Conservation (phyloP, 345 rosid species). For the Litchi chinensis region DNA sequence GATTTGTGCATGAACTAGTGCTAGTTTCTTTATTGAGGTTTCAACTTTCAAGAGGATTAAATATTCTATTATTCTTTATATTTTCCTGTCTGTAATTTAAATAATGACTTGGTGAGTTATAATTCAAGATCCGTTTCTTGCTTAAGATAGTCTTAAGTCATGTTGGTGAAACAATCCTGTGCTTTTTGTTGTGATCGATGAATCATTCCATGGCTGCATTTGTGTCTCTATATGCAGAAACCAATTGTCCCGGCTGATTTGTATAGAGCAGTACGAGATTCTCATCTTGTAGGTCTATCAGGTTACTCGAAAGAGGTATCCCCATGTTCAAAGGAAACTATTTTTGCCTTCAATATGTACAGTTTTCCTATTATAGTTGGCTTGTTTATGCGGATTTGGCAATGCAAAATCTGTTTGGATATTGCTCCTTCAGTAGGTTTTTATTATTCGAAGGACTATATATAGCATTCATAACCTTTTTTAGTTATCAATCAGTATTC, state of each 20-base stretch:
- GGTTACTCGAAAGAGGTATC: slow-evolving; percentile 91
- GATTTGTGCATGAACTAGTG: not conserved
- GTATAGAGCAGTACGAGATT: slow-evolving; percentile 82
- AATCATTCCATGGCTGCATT: slow-evolving; percentile 15
- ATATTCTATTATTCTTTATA: too few relatives aligned
- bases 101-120: not conserved
- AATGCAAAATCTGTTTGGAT: not conserved
- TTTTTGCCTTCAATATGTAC: slow-evolving; percentile 1
- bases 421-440: not conserved
- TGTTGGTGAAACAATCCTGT: slow-evolving; percentile 16
- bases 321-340: slow-evolving; percentile 27
- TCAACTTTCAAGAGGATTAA: not conserved
- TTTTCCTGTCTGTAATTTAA: not conserved
- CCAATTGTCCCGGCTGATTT: slow-evolving; percentile 83
- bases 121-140: not conserved
- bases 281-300: slow-evolving; percentile 89
- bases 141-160: not conserved
- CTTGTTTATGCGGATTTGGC: not conserved
- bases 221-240: slow-evolving; percentile 48
- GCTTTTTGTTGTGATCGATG: slow-evolving; percentile 3
- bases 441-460: not conserved
- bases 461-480: slow-evolving; percentile 9
- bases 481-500: slow-evolving; percentile 11
- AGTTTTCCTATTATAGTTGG: not conserved
- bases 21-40: not conserved